phyloP scores from a whole-genome alignment of 1,284 basidiomycete genomes.

The Quambalaria eucalypti region DNA sequence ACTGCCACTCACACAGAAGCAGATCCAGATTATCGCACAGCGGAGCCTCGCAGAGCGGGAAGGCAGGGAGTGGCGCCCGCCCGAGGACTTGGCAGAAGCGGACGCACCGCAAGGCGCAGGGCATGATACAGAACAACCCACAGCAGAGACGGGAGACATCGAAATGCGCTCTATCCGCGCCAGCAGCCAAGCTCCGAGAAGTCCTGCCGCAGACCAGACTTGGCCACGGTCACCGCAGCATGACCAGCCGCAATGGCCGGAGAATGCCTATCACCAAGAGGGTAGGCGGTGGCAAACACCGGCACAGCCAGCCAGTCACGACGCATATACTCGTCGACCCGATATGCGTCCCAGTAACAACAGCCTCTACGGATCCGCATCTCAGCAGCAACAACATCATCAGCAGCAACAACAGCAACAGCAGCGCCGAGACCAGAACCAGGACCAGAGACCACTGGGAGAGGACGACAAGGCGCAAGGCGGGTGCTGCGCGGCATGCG shows the following conservation, averaged over 20 bases:
- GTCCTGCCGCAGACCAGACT: not conserved
- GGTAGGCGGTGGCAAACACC: not conserved
- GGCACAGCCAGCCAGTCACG: not conserved
- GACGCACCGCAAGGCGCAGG: not conserved
- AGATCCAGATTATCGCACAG: conserved; percentile 2
- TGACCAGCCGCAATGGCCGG: not conserved
- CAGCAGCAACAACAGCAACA: not conserved
- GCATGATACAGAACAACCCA: not conserved
- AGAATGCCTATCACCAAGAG: not conserved
- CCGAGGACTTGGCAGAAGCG: not conserved
- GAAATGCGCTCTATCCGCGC: not conserved
- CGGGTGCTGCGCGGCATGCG: not conserved
- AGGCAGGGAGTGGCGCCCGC: not conserved
- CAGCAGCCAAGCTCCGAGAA: not conserved
- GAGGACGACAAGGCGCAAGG: not conserved
- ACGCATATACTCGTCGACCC: not conserved
- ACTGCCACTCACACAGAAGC: conserved; percentile 21
- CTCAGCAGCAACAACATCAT: not conserved
- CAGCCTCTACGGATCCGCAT: not conserved
- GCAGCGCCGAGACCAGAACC: not conserved
- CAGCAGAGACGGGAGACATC: not conserved
- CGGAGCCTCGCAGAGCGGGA: not conserved
- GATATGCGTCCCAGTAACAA: not conserved
- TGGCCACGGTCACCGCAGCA: not conserved
- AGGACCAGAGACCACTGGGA: not conserved